phyloP scores from a whole-genome alignment of 352 stramenopile species.

The Pythium monospermum region DNA sequence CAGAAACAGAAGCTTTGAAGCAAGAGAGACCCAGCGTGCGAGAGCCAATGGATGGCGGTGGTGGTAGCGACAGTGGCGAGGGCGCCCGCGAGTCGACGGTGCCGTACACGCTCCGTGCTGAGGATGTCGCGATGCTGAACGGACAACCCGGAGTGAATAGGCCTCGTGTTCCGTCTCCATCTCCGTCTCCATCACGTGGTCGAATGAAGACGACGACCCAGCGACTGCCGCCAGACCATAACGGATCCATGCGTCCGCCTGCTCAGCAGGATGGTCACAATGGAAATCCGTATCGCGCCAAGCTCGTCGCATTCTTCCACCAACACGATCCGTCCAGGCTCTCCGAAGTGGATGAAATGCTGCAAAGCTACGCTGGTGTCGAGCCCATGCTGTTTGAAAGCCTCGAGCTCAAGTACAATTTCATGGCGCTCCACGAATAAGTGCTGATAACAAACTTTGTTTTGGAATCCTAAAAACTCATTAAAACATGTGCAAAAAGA shows the following conservation, averaged over 20 bases:
- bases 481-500: no score
- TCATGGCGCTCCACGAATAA: conserved; percentile 47
- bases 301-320: conserved; percentile 57
- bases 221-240: no score
- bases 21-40: no score
- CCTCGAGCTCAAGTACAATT: conserved; percentile 82
- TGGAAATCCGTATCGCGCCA: conserved; percentile 39
- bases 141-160: conserved; percentile 23
- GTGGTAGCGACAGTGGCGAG: conserved; percentile 7
- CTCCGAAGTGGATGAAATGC: conserved; percentile 66
- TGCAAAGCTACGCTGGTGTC: conserved; percentile 65
- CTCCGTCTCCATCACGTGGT: background rate
- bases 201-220: no score
- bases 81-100: conserved; percentile 20
- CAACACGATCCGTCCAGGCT: conserved; percentile 65
- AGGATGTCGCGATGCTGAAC: conserved; percentile 74
- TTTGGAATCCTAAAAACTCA: no score
- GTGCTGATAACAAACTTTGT: no score
- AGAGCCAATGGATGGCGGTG: background rate
- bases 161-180: background rate
- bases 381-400: conserved; percentile 76
- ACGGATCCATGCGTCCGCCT: no score
- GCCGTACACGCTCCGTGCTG: conserved; percentile 62
- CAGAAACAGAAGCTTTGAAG: no score
- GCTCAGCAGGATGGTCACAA: background rate